Evolutionary conservation across 1,284 basidiomycete genomes (phyloP), one percentile per base, ranked within the genome.

Genomic region (Cerioporus squamosus): DNA sequence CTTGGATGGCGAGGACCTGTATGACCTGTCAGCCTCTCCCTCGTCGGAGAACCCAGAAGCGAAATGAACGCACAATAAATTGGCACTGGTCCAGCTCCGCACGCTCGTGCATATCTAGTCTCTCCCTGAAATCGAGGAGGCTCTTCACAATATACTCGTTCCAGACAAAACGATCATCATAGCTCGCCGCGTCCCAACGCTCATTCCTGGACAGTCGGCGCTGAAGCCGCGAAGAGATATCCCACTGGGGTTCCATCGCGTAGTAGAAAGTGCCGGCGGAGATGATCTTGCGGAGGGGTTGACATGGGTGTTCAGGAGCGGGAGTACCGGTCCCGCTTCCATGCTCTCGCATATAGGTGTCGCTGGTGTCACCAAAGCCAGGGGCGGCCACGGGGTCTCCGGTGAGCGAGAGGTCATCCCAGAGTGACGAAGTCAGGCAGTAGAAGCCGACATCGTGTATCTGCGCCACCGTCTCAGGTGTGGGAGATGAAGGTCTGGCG

Each of bases 251-350:
- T 61, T 87, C 85, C 20, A 87, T 71, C 5, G 97, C 90, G 71
- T 94, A 97, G 76, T 98, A 99, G 77, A 99, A 99, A 1, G 91
- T 89, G 3, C 95, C 95, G 22, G 90, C 91, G 49, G 93, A 91
- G 7, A 99, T 77, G 50, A 98, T 95, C 74, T 97, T 98, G 50
- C 88, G 91, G 66, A 99, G 83, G 0, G 94, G 91, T 51, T 86
- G 75, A 71, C 95, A 97, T 3, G 97, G 97, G 70, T 98, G 94
- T 68, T 97, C 94, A 67, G 90, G 88, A 14, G 88, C 75, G 15
- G 81, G 72, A 22, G 75, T 67, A 2, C 66, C 38, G 23, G 60
- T 68, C 57, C 78, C 59, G 23, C 60, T 57, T 0, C 68, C 57
- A 66, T 85, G 86, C 39, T 89, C 86, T 63, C 82, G 78, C 59